Evolutionary conservation across 2,329 filamentous ascomycete genomes (phyloP).

Genomic region (Fusarium praegraminearum): DNA sequence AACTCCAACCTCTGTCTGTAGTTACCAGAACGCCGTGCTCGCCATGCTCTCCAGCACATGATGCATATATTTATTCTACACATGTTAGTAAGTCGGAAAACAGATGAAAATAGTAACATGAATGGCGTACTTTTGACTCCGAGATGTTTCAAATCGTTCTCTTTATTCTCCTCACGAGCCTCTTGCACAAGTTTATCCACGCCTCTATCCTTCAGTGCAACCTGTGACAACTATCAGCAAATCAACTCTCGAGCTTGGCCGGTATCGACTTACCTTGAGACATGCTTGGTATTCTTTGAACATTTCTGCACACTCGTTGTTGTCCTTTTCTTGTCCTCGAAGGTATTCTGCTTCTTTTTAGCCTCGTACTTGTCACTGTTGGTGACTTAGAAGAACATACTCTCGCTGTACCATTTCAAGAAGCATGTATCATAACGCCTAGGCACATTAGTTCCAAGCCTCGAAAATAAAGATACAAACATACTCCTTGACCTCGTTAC

Average conservation of each 20-base stretch:
- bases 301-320: conserved; percentile 84
- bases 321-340: conserved; percentile 81
- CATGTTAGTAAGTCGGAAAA: conserved; percentile 7
- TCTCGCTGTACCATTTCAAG: conserved; percentile 99
- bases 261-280: conserved; percentile 69
- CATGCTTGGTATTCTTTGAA: conserved; percentile 93
- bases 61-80: conserved; percentile 22
- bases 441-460: conserved; percentile 2
- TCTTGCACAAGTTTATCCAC: conserved; percentile 95
- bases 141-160: conserved; percentile 75
- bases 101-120: not conserved
- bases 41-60: conserved; percentile 4
- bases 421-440: conserved; percentile 98
- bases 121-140: conserved; percentile 56
- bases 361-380: conserved; percentile 7
- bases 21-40: conserved; percentile 26
- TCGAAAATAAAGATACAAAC: conserved; percentile 44
- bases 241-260: not conserved
- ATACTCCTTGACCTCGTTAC: conserved; percentile 95
- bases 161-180: conserved; percentile 87
- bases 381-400: conserved; percentile 64
- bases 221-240: conserved; percentile 24
- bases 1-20: conserved; percentile 1
- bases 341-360: conserved; percentile 78
- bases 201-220: conserved; percentile 86